Evolutionary conservation across 2,329 filamentous ascomycete genomes (phyloP).

Genomic region (Colletotrichum sp.): DNA sequence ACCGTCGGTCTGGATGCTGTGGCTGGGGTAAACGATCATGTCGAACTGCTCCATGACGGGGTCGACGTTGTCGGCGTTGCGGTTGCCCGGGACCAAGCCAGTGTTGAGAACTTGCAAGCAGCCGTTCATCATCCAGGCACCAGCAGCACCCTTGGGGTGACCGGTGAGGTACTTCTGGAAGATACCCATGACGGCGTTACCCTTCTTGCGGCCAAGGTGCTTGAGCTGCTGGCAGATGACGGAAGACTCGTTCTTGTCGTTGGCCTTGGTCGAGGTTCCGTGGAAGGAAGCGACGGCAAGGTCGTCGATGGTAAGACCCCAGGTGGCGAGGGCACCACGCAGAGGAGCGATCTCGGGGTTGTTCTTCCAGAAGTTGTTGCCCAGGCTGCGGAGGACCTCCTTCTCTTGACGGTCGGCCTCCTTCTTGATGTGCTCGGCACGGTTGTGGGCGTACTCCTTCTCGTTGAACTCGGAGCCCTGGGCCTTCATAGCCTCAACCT

Average conservation of each 20-base stretch:
- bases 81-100: slow-evolving; percentile 93
- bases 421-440: slow-evolving; percentile 83
- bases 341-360: slow-evolving; percentile 93
- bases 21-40: slow-evolving; percentile 95
- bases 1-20: slow-evolving; percentile 94
- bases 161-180: slow-evolving; percentile 99
- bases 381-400: slow-evolving; percentile 88
- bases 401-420: slow-evolving; percentile 89
- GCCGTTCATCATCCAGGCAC: slow-evolving; percentile 99
- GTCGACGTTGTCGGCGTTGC: slow-evolving; percentile 97
- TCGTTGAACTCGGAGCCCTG: slow-evolving; percentile 78
- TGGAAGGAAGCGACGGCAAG: slow-evolving; percentile 97
- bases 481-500: slow-evolving; percentile 88
- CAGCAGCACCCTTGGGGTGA: slow-evolving; percentile 98
- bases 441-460: slow-evolving; percentile 84
- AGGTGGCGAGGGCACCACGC: slow-evolving; percentile 93
- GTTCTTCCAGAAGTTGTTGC: slow-evolving; percentile 99
- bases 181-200: slow-evolving; percentile 93
- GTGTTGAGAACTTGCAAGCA: slow-evolving; percentile 94
- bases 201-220: slow-evolving; percentile 94
- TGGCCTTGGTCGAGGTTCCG: slow-evolving; percentile 96
- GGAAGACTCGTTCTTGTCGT: slow-evolving; percentile 99
- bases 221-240: slow-evolving; percentile 96
- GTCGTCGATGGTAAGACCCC: slow-evolving; percentile 97
- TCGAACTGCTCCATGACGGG: slow-evolving; percentile 97